These are phyloP conservation scores for Rozella allomycis DNA, from an alignment of 371 early-diverging fungal species.

Conservation along the genomic window DNA sequence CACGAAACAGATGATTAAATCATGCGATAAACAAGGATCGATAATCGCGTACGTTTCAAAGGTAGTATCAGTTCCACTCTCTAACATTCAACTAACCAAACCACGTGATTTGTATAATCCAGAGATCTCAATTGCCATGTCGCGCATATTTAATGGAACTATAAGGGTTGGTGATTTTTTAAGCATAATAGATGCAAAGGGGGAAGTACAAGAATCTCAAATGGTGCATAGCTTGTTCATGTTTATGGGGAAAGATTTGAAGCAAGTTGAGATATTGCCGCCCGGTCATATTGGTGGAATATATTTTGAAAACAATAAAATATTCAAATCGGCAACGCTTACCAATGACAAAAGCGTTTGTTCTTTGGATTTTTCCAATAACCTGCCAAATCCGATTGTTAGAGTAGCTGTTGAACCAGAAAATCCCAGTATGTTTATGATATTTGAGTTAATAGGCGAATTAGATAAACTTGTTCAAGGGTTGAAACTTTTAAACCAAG, in stretches of 20 bases:
- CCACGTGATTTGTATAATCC: no score
- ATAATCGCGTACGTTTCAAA: no score
- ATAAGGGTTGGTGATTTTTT: no score
- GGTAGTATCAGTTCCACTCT: no score
- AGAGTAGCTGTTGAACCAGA: conserved; percentile 85
- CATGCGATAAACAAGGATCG: no score
- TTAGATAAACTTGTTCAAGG: conserved; percentile 68
- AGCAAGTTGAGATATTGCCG: neutral
- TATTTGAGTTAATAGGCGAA: conserved; percentile 23
- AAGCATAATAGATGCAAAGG: no score
- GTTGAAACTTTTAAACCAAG: conserved; percentile 62
- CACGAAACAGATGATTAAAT: no score
- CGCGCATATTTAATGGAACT: no score
- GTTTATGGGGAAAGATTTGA: neutral
- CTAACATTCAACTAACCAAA: no score
- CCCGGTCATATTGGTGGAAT: neutral
- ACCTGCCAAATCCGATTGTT: conserved; percentile 42
- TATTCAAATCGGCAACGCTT: neutral
- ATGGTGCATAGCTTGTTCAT: no score
- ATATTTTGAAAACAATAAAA: neutral
- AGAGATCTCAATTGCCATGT: no score
- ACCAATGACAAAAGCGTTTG: neutral
- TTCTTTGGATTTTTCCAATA: neutral
- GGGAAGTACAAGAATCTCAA: no score
- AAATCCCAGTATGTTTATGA: conserved; percentile 24